Evolutionary conservation across 305 asterid species (phyloP).

Genomic region (Striga hermonthica): DNA sequence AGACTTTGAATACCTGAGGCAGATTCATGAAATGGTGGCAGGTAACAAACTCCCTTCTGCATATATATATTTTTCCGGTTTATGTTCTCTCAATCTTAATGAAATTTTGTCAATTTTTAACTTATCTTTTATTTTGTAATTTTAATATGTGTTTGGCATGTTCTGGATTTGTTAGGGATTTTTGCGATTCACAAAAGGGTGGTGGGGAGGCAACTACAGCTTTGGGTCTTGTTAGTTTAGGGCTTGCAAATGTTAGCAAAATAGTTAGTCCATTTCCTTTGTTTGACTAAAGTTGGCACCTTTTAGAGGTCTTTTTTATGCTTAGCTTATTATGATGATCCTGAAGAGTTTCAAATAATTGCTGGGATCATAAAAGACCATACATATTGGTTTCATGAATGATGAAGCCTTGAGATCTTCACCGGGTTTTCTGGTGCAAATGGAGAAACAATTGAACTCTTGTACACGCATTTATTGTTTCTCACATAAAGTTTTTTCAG

Average conservation of each 20-base stretch:
- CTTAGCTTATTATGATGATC: neutral
- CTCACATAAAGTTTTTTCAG: no score
- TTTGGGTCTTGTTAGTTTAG: conserved; percentile 95
- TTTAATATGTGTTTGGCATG: conserved; percentile 61
- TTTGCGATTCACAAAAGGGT: conserved; percentile 89
- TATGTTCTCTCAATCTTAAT: no score
- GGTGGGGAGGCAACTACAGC: conserved; percentile 99
- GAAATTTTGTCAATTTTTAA: no score
- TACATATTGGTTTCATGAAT: conserved; percentile 84
- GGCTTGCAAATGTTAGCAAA: conserved; percentile 71
- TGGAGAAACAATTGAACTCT: conserved; percentile 88
- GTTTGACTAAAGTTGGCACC: no score
- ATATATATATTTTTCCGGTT: no score
- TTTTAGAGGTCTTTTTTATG: neutral
- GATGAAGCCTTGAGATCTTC: conserved; percentile 88
- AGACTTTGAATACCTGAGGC: no score
- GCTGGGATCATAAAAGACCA: conserved; percentile 97
- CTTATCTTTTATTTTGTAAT: neutral
- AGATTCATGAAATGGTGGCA: no score
- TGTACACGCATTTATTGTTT: conserved; percentile 47
- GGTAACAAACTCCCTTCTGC: no score
- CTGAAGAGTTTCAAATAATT: conserved; percentile 44
- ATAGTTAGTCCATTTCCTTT: neutral
- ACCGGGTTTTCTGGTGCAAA: conserved; percentile 83
- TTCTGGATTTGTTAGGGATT: conserved; percentile 99